Percentiles rank a stretch among this genome's conserved stretches.
Evolutionary conservation across 2,329 filamentous ascomycete genomes (phyloP).

Genomic region (Penicillium corylophilum): DNA sequence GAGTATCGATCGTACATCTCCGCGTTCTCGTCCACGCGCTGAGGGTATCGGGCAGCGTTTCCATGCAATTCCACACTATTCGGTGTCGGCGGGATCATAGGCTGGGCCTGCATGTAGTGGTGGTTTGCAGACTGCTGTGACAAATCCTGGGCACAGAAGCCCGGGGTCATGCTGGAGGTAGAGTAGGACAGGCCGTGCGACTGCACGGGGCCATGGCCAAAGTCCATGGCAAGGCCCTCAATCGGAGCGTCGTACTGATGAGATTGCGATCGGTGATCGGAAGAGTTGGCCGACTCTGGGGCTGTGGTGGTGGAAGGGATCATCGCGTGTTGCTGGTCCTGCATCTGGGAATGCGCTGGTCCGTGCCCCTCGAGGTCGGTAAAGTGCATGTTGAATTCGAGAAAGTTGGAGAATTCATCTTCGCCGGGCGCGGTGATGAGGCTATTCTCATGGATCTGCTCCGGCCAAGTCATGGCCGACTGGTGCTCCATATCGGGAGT

Average conservation of each 20-base stretch:
- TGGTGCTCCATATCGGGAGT: constrained; percentile 42
- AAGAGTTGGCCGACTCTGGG: constrained; percentile 28
- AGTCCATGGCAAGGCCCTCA: constrained; percentile 38
- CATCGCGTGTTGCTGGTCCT: constrained; percentile 34
- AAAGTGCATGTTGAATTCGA: constrained; percentile 51
- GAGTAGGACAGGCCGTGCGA: constrained; percentile 32
- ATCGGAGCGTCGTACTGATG: constrained; percentile 33
- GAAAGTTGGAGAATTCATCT: constrained; percentile 51
- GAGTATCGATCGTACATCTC: constrained; percentile 47
- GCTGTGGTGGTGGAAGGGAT: constrained; percentile 35
- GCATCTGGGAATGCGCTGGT: constrained; percentile 36
- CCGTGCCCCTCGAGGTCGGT: constrained; percentile 42
- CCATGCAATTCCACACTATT: constrained; percentile 51
- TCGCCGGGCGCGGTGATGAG: constrained; percentile 42
- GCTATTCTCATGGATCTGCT: constrained; percentile 39
- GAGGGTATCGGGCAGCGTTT: constrained; percentile 40
- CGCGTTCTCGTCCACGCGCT: constrained; percentile 40
- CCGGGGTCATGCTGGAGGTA: constrained; percentile 32
- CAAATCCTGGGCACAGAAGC: constrained; percentile 34
- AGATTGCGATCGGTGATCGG: constrained; percentile 23
- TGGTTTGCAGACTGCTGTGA: constrained; percentile 24
- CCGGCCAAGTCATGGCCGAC: constrained; percentile 40
- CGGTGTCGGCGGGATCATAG: constrained; percentile 48
- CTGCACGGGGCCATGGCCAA: constrained; percentile 13
- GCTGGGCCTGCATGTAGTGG: constrained; percentile 33